Evolutionary conservation across 805 yeast species (phyloP).

Genomic region (Sporopachydermia lactativora): DNA sequence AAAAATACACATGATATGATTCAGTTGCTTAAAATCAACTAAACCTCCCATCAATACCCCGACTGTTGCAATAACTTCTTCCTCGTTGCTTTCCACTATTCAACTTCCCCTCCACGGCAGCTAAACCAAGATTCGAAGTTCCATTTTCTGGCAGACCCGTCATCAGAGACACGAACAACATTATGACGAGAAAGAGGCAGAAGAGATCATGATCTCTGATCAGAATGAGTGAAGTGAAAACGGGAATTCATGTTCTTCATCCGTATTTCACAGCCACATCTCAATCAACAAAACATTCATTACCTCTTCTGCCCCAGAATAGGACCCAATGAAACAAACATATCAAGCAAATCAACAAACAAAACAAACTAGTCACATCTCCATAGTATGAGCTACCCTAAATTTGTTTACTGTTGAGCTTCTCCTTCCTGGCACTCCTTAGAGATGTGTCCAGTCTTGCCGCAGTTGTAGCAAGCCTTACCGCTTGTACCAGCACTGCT

Average conservation of each 20-base stretch:
- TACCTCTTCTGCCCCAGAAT: neutral
- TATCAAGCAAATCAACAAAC: neutral
- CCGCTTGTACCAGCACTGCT: conserved; percentile 19
- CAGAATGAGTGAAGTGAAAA: too few relatives aligned
- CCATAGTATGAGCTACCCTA: neutral
- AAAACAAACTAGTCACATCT: neutral
- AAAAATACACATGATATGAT: neutral
- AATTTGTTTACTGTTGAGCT: neutral
- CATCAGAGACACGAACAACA: too few relatives aligned
- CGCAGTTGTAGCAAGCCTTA: conserved; percentile 57
- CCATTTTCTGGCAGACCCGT: too few relatives aligned
- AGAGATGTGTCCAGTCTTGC: conserved; percentile 70
- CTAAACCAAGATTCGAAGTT: too few relatives aligned
- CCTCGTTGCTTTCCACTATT: neutral
- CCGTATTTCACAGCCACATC: too few relatives aligned
- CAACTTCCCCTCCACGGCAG: conserved; percentile 1
- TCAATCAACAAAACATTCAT: too few relatives aligned
- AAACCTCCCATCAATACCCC: neutral
- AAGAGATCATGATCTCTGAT: too few relatives aligned
- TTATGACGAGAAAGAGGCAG: too few relatives aligned
- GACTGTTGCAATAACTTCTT: neutral
- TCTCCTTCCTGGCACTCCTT: conserved; percentile 46
- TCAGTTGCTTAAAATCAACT: too few relatives aligned
- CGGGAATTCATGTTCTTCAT: too few relatives aligned
- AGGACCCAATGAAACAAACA: neutral